These are phyloP conservation scores for Rosa persica DNA, from an alignment of 306 rosid species.

Conservation along the genomic window DNA sequence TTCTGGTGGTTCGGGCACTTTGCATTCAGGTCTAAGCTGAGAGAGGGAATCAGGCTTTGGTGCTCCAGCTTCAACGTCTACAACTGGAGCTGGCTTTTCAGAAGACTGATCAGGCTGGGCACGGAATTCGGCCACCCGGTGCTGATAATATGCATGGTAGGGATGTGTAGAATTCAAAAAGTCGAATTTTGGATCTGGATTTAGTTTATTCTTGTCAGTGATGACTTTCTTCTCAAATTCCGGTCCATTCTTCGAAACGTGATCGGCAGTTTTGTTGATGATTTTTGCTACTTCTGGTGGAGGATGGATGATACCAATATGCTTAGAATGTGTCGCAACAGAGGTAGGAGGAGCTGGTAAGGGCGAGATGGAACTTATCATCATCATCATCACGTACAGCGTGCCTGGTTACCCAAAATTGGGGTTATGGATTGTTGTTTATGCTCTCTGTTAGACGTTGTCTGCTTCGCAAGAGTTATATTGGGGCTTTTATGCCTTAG, in stretches of 20 bases:
- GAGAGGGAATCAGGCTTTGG: conserved; percentile 59
- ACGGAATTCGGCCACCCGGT: conserved; percentile 64
- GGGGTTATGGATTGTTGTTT: no score
- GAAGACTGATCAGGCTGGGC: conserved; percentile 64
- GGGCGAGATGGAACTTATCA: neutral
- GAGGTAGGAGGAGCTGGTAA: conserved; percentile 29
- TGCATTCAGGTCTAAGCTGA: conserved; percentile 57
- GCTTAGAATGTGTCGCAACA: conserved; percentile 81
- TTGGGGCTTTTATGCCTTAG: no score
- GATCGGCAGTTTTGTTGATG: conserved; percentile 79
- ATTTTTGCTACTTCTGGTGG: conserved; percentile 77
- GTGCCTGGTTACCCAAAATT: no score
- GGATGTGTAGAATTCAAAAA: conserved; percentile 69
- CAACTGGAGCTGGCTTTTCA: conserved; percentile 30
- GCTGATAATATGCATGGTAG: conserved; percentile 88
- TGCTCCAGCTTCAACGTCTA: conserved; percentile 45
- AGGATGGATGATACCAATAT: conserved; percentile 91
- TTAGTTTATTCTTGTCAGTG: conserved; percentile 49
- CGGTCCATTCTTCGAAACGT: conserved; percentile 80
- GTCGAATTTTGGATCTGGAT: conserved; percentile 56
- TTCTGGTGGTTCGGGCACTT: conserved; percentile 82
- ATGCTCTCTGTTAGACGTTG: no score
- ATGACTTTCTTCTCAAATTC: conserved; percentile 85
- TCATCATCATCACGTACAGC: neutral
- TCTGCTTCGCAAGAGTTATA: no score